These are phyloP conservation scores for Pichia sp. DNA, from an alignment of 1,139 yeast species.

Conservation along the genomic window DNA sequence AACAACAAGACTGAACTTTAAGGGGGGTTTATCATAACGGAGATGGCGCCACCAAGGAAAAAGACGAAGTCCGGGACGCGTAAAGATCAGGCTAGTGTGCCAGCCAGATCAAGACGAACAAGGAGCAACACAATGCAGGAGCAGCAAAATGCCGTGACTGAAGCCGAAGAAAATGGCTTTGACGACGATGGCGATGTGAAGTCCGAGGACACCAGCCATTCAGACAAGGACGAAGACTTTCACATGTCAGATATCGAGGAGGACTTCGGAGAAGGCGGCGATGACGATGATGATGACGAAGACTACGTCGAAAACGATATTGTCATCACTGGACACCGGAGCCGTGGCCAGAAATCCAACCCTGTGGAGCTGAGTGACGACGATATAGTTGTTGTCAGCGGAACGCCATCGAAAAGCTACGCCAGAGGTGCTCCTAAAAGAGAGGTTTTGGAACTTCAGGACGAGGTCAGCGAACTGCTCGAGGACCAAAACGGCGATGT, in stretches of 20 bases:
- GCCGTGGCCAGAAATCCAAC: constrained; percentile 18
- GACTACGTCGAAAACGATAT: constrained; percentile 16
- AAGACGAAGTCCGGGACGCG: constrained; percentile 7
- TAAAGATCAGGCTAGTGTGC: not conserved
- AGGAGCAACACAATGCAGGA: not conserved
- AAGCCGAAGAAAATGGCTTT: not conserved
- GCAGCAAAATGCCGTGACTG: not conserved
- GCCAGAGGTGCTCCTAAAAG: constrained; percentile 7
- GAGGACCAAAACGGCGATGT: not conserved
- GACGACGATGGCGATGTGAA: not conserved
- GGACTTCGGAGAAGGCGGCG: constrained; percentile 14
- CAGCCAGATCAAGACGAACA: not conserved
- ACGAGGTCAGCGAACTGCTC: constrained; percentile 14
- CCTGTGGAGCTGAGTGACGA: constrained; percentile 18
- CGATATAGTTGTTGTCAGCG: constrained; percentile 20
- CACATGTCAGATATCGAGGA: constrained; percentile 11
- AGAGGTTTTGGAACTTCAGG: constrained; percentile 20
- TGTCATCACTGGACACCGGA: constrained; percentile 13
- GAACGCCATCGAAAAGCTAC: not conserved
- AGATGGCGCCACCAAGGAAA: not conserved
- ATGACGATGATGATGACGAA: constrained; percentile 12
- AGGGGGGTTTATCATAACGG: not conserved
- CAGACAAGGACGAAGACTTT: constrained; percentile 31
- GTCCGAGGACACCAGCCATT: not conserved
- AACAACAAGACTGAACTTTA: not conserved